These are phyloP conservation scores for Larix kaempferi DNA, from an alignment of 75 land plant genomes.

Conservation along the genomic window DNA sequence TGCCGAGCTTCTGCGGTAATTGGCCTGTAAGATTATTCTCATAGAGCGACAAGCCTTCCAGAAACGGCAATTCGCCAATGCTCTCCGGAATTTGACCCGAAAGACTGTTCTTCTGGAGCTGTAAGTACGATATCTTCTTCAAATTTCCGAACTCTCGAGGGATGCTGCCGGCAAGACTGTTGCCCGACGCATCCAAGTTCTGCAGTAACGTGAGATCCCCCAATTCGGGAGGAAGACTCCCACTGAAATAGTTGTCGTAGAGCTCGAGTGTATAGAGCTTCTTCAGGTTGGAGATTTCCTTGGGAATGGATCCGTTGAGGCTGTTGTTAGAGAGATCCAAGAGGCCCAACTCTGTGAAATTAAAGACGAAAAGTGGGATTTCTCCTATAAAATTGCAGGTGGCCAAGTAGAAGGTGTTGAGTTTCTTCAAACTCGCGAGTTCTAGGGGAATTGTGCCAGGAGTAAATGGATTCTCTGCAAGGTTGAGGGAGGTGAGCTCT, in stretches of 20 bases:
- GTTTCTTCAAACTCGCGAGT: neutral
- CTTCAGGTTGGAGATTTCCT: constrained; percentile 13
- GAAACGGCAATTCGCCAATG: neutral
- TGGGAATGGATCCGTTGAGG: constrained; percentile 17
- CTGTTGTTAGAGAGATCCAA: constrained; percentile 18
- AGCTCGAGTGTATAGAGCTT: constrained; percentile 22
- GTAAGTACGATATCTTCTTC: neutral
- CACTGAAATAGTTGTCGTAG: constrained; percentile 18
- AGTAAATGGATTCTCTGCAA: constrained; percentile 30
- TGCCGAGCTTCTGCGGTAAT: constrained; percentile 6
- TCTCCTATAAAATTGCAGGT: constrained; percentile 2
- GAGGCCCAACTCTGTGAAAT: constrained; percentile 7
- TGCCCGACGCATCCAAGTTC: constrained; percentile 51
- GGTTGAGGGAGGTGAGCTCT: constrained; percentile 30
- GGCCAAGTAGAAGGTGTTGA: constrained; percentile 7
- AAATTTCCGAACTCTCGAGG: constrained; percentile 6
- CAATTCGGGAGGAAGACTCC: constrained; percentile 16
- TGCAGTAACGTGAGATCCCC: constrained; percentile 42
- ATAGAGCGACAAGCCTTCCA: neutral
- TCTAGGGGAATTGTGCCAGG: constrained; percentile 5
- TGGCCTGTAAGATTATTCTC: constrained; percentile 8
- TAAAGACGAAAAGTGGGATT: constrained; percentile 16
- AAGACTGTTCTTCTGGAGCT: neutral
- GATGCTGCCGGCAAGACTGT: constrained; percentile 48
- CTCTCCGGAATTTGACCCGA: constrained; percentile 14